Evolutionary conservation across 805 yeast genomes (phyloP), one percentile per base, ranked within the genome.

Genomic region (Monosporozyma yasuniensis): DNA sequence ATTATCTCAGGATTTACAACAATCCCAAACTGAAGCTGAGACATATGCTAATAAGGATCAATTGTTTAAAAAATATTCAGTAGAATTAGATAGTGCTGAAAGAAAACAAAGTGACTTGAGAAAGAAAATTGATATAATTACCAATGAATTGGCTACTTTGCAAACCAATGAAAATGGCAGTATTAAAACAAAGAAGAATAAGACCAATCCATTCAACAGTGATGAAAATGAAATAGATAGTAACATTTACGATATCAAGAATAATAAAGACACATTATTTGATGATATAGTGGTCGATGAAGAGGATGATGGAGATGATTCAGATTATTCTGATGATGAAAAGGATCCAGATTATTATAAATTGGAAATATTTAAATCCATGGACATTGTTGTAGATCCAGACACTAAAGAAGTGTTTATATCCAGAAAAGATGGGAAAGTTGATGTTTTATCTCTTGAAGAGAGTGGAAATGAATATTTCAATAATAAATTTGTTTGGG

Each of bases 401-500:
- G 66, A 67, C 18, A 61, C 69, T 10, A 70, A 69, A 25, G 73
- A 72, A 51, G 66, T 80, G 1, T 60, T 81, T 38, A 74, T 82
- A 3, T 69, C 74, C 8, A 23, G 38, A 11, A 41, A 39, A n/a
- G 66, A 65, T 25, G 76, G 76, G 45, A 62, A 70, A 25, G 66
- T 80, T 1, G 77, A 76, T 56, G 69, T 77, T 8, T 64, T 84
- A 47, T 74, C 78, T 25, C 73, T 80, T 30, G 75, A 72, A 23
- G 71, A 66, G 46, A 60, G 78, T 51, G 78, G 81, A 53, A 79
- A 84, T 57, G 82, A 81, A 51, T 83, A 75, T 58, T 86, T 84
- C 63, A 76, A 84, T 28, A 76, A 87, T 12, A 86, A 87, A 59
- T 83, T 78, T 61, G 77, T 87, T 30, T 87, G 96, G 96, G 93